Conservation (phyloP, 306 rosid species). For the Urtica urens region DNA sequence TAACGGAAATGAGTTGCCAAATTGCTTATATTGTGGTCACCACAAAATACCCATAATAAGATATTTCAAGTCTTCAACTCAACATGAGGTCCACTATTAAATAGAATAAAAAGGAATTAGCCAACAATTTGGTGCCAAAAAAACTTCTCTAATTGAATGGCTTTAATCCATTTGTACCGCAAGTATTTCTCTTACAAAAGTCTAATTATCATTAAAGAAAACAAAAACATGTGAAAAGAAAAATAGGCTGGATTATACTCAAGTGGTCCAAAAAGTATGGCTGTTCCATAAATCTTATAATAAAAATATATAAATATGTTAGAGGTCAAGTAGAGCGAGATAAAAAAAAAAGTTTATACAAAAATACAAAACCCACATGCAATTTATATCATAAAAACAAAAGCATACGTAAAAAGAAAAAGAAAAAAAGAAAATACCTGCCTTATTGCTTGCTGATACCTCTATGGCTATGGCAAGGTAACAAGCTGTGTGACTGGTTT, state of each 20-base stretch:
- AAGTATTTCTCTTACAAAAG: not conserved
- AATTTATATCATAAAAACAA: not conserved
- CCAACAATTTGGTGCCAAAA: conserved; percentile 1
- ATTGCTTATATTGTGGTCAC: conserved; percentile 4
- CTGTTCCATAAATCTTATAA: not conserved
- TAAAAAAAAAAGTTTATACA: too few relatives aligned
- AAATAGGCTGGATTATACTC: not conserved
- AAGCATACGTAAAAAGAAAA: conserved; percentile 1
- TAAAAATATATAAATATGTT: not conserved
- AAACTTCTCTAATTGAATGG: not conserved
- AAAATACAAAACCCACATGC: conserved; percentile 8
- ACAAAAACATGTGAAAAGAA: not conserved
- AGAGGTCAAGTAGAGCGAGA: not conserved
- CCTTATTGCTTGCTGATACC: not conserved
- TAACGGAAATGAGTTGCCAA: not conserved
- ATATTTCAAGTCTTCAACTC: too few relatives aligned
- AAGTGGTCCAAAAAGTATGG: conserved; percentile 14
- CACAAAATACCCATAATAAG: conserved; percentile 8
- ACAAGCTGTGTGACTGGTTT: not conserved
- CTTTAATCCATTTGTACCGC: not conserved
- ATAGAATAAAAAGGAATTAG: not conserved
- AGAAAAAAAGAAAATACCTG: too few relatives aligned
- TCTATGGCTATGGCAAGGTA: not conserved
- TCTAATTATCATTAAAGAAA: not conserved
- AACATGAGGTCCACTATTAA: conserved; percentile 12